A percentile compares a stretch with the other conserved stretches of the same genome.
Evolutionary conservation across 192 early-diverging fungal genomes (phyloP).

Genomic region (Backusella tarrabulga): DNA sequence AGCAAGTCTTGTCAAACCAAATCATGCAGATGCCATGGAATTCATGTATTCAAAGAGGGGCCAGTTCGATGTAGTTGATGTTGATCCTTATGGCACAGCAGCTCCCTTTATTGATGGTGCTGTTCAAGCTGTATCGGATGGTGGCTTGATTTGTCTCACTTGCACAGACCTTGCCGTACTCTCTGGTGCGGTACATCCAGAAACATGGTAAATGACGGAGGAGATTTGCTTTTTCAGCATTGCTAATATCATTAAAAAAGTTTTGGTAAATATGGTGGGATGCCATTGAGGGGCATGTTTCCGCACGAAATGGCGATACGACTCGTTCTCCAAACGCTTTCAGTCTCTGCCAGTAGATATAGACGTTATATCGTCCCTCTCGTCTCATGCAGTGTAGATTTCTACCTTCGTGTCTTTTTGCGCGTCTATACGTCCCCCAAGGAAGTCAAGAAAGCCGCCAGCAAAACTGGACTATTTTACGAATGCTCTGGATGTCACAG

Average conservation of each 20-base stretch:
- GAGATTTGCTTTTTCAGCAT: not conserved
- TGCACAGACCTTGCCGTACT: constrained; percentile 97
- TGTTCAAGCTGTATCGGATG: constrained; percentile 84
- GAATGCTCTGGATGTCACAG: constrained; percentile 82
- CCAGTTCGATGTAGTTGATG: constrained; percentile 84
- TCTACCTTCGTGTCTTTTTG: constrained; percentile 96
- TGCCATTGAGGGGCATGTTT: constrained; percentile 82
- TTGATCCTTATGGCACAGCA: constrained; percentile 97
- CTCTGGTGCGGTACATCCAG: constrained; percentile 85
- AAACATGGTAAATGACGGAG: constrained; percentile 53
- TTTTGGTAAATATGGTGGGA: constrained; percentile 94
- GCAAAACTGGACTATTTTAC: constrained; percentile 82
- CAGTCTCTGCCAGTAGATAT: constrained; percentile 82
- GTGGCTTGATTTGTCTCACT: constrained; percentile 90
- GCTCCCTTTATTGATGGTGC: constrained; percentile 95
- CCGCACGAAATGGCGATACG: constrained; percentile 96
- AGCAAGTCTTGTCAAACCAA: constrained; percentile 72
- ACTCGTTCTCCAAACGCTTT: constrained; percentile 80
- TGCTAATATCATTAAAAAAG: constrained; percentile 29
- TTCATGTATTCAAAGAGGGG: constrained; percentile 67
- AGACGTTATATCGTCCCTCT: constrained; percentile 84
- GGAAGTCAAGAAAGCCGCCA: constrained; percentile 74
- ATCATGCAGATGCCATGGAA: constrained; percentile 84
- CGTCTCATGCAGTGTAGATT: constrained; percentile 94
- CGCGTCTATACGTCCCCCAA: constrained; percentile 74